These are phyloP conservation scores for Endothia cerciana DNA, from an alignment of 2,329 filamentous ascomycete genomes.

Conservation along the genomic window DNA sequence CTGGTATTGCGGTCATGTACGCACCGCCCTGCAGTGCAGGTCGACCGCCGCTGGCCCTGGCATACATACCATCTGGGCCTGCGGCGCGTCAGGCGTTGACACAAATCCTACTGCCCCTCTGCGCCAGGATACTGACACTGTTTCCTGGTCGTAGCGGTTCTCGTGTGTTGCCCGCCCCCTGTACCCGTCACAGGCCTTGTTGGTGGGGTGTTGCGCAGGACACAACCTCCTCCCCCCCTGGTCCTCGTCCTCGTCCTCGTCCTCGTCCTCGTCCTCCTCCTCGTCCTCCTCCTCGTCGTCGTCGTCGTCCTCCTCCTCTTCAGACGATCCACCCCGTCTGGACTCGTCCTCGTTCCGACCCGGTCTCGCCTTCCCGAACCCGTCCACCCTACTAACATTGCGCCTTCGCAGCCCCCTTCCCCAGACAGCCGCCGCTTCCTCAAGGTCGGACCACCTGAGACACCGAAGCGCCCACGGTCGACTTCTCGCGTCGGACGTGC, in stretches of 20 bases:
- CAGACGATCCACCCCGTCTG: background rate
- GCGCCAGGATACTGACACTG: constrained; percentile 19
- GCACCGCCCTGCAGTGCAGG: background rate
- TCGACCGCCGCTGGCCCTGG: background rate
- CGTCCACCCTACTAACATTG: background rate
- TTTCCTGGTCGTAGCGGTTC: background rate
- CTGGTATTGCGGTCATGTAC: too few species aligned
- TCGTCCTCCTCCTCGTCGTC: background rate
- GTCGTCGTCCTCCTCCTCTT: too few species aligned
- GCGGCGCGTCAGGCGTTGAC: constrained; percentile 14
- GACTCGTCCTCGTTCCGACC: constrained; percentile 1
- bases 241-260: background rate
- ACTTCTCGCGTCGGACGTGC: too few species aligned
- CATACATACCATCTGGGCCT: constrained; percentile 13
- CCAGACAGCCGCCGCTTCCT: background rate
- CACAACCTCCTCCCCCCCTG: background rate
- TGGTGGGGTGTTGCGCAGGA: too few species aligned
- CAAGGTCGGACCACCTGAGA: too few species aligned
- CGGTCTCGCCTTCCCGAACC: constrained; percentile 1
- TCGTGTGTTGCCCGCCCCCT: too few species aligned
- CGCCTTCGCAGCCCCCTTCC: background rate
- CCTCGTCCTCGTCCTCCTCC: background rate
- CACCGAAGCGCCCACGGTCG: background rate
- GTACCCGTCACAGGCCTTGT: too few species aligned
- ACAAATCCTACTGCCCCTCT: constrained; percentile 1